Evolutionary conservation across 192 early-diverging fungal species (phyloP).

Genomic region (Umbelopsis ramanniana): DNA sequence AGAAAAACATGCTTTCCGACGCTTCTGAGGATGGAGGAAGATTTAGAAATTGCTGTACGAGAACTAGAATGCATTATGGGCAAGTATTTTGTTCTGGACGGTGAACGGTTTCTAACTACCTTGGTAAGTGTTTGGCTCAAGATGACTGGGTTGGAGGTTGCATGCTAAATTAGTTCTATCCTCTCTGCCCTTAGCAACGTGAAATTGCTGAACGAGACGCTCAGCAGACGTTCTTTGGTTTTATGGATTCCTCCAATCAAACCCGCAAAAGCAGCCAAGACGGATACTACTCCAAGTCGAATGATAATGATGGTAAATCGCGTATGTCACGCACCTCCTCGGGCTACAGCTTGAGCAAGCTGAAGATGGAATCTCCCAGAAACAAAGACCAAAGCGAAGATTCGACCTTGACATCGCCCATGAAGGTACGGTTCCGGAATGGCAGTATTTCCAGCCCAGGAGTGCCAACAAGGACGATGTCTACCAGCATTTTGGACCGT

Average conservation of each 20-base stretch:
- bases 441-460: neutral
- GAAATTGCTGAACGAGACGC: constrained; percentile 44
- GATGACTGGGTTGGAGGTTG: neutral
- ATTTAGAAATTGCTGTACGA: constrained; percentile 54
- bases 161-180: neutral
- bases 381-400: neutral
- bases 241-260: constrained; percentile 24
- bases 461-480: neutral
- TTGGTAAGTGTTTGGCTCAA: constrained; percentile 24
- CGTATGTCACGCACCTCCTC: neutral
- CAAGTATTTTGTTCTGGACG: constrained; percentile 35
- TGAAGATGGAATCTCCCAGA: neutral
- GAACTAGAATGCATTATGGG: constrained; percentile 51
- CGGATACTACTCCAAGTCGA: neutral
- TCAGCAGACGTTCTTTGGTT: constrained; percentile 48
- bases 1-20: constrained; percentile 78
- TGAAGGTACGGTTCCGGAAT: neutral
- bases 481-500: constrained; percentile 12
- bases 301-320: neutral
- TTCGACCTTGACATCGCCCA: neutral
- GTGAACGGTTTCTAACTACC: constrained; percentile 32
- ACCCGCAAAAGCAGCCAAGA: constrained; percentile 1
- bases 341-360: neutral
- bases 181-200: constrained; percentile 14
- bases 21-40: constrained; percentile 65